Base-by-base conservation (phyloP, 139 green algal genomes). In the Trebouxia sp. region DNA sequence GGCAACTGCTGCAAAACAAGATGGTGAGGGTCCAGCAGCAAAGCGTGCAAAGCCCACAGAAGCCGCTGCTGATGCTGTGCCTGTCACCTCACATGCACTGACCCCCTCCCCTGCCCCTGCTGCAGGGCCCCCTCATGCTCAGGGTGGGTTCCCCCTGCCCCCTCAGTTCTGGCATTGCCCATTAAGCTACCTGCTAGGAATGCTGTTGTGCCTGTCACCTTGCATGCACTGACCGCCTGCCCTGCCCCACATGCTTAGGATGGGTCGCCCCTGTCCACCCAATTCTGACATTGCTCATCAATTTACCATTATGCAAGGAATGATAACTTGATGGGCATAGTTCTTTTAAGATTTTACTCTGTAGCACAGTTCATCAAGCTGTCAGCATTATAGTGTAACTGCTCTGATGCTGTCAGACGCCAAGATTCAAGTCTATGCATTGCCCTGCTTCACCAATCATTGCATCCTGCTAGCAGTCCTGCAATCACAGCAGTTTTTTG, bases 11-110 rank as follows among this genome's bases (percentile, higher is more conserved):
- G 14, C 14, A 20, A 32, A 32, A 32, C 24, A 79, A 55, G 74
- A 45, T 8, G 47, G 74, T 79, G 74, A 43, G 28, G 69, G n/a
- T 41, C 69, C 69, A 39, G 69, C 69, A 77, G 69, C 41, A 51
- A 45, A 56, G 39, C n/a, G 42, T 82, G 35, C 56, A 51, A 50
- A 69, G 58, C 39, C 35, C 6, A 39, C 77, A 43, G 56, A 38
- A 6, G 24, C 65, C 8, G 58, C 39, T 35, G 77, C 26, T 11
- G 17, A 14, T 42, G 42, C 28, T 45, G 45, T 30, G 45, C 42
- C 70, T 65, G 43, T 51, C 20, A 22, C 30, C 30, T 35, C 37
- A 32, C 62, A 22, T 39, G 32, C 62, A 28, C 62, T 35, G n/a
- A 30, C 62, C 1, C 35, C 62, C 35, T n/a, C 30, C 3, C 7